These are phyloP conservation scores for Candida silvicultrix DNA, from an alignment of 805 yeast species.

Conservation along the genomic window DNA sequence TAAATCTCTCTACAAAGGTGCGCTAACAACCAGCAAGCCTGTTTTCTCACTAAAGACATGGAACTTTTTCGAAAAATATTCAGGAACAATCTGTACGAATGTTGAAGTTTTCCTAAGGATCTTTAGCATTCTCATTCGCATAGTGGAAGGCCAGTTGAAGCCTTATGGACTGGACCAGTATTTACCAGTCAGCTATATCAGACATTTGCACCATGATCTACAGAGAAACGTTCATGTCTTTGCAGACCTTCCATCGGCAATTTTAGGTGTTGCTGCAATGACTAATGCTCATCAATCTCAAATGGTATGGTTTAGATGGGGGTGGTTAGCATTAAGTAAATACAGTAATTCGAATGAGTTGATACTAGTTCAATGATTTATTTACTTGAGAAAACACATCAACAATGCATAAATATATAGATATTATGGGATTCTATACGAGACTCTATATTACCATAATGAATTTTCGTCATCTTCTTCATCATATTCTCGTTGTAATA, in stretches of 20 bases:
- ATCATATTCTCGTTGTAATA: slow-evolving; percentile 21
- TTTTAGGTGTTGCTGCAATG: slow-evolving; percentile 61
- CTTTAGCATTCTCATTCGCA: not conserved
- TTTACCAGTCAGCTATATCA: slow-evolving; percentile 22
- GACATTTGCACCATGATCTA: not conserved
- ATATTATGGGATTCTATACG: too few species aligned
- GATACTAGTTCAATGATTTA: slow-evolving; percentile 16
- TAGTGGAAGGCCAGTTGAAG: slow-evolving; percentile 3
- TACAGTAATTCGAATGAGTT: slow-evolving; percentile 76
- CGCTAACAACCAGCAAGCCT: slow-evolving; percentile 5
- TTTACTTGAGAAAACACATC: too few species aligned
- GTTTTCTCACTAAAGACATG: slow-evolving; percentile 27
- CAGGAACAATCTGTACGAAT: slow-evolving; percentile 27
- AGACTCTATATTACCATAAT: slow-evolving; percentile 17
- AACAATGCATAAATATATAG: not conserved
- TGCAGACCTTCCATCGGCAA: slow-evolving; percentile 24
- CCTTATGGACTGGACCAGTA: slow-evolving; percentile 8
- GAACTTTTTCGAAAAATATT: slow-evolving; percentile 38
- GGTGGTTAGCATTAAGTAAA: slow-evolving; percentile 75
- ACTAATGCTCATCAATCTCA: slow-evolving; percentile 77
- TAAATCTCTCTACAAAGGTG: slow-evolving; percentile 50
- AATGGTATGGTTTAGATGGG: slow-evolving; percentile 92
- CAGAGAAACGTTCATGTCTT: slow-evolving; percentile 32
- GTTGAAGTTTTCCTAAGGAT: not conserved
- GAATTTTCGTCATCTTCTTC: slow-evolving; percentile 25